Base-by-base conservation (phyloP, 2,329 filamentous ascomycete species). In the Trichophyton rubrum region DNA sequence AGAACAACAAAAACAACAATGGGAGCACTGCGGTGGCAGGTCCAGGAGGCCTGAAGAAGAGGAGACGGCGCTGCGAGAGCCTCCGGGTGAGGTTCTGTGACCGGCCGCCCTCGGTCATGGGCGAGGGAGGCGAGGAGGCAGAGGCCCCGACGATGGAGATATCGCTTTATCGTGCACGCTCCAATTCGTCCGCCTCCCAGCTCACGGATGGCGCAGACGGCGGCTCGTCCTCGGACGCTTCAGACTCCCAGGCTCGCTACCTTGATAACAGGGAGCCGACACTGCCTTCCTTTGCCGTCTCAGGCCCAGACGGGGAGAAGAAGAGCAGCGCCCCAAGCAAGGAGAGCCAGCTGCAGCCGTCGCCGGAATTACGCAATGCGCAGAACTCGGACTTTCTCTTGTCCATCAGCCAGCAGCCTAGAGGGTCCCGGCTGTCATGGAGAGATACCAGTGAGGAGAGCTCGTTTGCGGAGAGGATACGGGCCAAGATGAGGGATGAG, bases 91-190 rank as follows among this genome's bases (percentile, higher is more conserved):
- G 80, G 60, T 96, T 96, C 68, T 82, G 81, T 59, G 84, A 88
- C 66, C 81, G 80, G 8, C 79, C 81, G 60, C 90, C 91, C 5
- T 87, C 90, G 55, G 74, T 96, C 63, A 96, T 97, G 68, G 92
- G 92, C 55, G 86, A 92, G 72, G 92, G 92, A 61, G 92, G 92
- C 38, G 92, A 96, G 68, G 90, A 96, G 72, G 86, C 87, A 60
- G 85, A 88, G 59, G 76, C 81, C 7, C 88, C 88, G 1, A 82
- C 85, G 1, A 77, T 84, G 20, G 87, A 93, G 69, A 86, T 96
- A 35, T 59, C 61, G 58, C 47, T 60, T 27, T 65, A 65, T 61
- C 61, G 62, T 22, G 56, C 55, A 7, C 51, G 64, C 22, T 64
- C 64, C 15, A 61, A 65, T 33, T 65, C 64, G 3, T 60, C 64